Evolutionary conservation across 2,329 filamentous ascomycete genomes (phyloP), one percentile per base, ranked within the genome.

Genomic region (Daldinia eschscholtzii): DNA sequence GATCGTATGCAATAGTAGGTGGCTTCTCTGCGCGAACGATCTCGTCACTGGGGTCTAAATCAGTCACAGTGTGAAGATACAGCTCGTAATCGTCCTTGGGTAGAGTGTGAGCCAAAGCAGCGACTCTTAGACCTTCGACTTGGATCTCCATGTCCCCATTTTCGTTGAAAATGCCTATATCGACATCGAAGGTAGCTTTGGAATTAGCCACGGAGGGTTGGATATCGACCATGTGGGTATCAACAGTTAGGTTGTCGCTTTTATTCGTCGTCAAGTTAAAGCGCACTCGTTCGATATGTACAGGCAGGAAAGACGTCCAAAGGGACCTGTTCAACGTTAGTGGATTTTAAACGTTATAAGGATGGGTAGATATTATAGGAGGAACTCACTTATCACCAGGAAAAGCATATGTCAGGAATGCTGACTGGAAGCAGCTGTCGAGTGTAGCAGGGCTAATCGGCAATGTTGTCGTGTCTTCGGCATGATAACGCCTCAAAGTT

Each of bases 301-400:
- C 72, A 0, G 82, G 82, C 0, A 84, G 74, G 64, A 84, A 83
- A 0, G 80, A 76, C 1, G 81, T 81, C 82, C 82, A 84, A 0
- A 84, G 75, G 0, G 81, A 77, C 12, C 78, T 78, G n/a, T 70
- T 15, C 13, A 26, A 33, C 4, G 23, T 74, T 61, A 68, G 64
- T 42, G 55, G 12, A 6, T 7, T 12, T 5, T 3, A 15, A 18
- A 18, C 2, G 12, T 33, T 39, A 13, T 13, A 18, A 33, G 33
- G 18, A 6, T 6, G 18, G 46, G 15, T 35, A 35, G 6, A 35
- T 4, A 33, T 39, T 26, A 26, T 28, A 15, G 37, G 13, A 26
- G 15, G 12, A 7, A 72, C 77, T 65, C 73, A 79, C 78, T 73
- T 76, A 44, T 84, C 82, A 10, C 80, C 80, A 0, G 82, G 81